phyloP scores from a whole-genome alignment of 2,329 filamentous ascomycete species.

The Fonsecaea nubica region DNA sequence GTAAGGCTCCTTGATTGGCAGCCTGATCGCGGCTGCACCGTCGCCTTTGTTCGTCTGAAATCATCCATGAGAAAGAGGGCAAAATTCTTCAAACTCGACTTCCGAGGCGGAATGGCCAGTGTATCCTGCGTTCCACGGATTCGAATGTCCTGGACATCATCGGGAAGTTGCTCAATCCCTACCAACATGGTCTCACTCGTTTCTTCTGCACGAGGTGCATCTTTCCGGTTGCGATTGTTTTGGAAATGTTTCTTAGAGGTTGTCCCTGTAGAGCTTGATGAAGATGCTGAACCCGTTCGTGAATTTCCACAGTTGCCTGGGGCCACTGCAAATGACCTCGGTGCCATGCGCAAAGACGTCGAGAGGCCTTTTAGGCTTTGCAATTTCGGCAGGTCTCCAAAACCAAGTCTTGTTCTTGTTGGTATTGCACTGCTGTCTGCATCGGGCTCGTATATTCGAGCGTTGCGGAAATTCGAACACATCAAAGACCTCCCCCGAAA shows the following conservation, averaged over 20 bases:
- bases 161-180: not conserved
- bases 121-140: conserved; percentile 2
- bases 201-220: conserved; percentile 11
- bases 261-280: conserved; percentile 6
- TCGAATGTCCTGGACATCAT: not conserved
- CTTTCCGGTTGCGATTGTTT: conserved; percentile 20
- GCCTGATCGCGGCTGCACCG: not conserved
- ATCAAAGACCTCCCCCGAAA: conserved; percentile 25
- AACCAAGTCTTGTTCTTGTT: conserved; percentile 1
- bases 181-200: not conserved
- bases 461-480: conserved; percentile 9
- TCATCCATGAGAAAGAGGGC: conserved; percentile 14
- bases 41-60: not conserved
- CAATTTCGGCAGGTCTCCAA: conserved; percentile 8
- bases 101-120: conserved; percentile 16
- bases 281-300: not conserved
- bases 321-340: not conserved
- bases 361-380: conserved; percentile 26
- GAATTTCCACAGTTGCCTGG: not conserved
- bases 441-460: conserved; percentile 1
- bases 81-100: conserved; percentile 25
- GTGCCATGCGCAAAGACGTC: conserved; percentile 11
- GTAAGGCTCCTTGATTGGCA: not conserved
- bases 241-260: conserved; percentile 26
- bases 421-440: not conserved